These are phyloP conservation scores for Phytophthora parvispora DNA, from an alignment of 352 stramenopile genomes.

Conservation along the genomic window DNA sequence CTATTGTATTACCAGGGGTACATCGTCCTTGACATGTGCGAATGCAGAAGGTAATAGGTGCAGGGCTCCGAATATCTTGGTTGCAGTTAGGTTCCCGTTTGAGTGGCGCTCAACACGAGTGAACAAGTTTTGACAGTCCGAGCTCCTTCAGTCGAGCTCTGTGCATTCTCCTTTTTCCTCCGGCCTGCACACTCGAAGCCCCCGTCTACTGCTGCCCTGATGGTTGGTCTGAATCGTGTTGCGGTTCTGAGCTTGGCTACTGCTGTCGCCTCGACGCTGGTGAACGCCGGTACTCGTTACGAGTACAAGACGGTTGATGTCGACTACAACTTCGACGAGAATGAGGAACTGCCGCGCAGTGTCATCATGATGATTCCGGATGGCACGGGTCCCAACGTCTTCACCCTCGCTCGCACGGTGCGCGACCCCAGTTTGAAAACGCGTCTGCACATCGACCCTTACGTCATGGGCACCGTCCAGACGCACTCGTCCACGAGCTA, in stretches of 20 bases:
- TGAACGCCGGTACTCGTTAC: conserved; percentile 37
- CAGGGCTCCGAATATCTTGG: not conserved
- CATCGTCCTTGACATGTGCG: too few relatives aligned
- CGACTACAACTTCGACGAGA: conserved; percentile 69
- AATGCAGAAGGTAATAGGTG: too few relatives aligned
- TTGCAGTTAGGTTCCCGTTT: not conserved
- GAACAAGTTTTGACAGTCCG: not conserved
- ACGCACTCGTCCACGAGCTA: conserved; percentile 74
- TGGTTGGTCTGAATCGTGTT: conserved; percentile 46
- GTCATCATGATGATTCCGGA: conserved; percentile 85
- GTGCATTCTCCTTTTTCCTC: not conserved
- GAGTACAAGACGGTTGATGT: conserved; percentile 78
- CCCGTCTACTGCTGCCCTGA: conserved; percentile 1
- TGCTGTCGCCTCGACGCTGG: conserved; percentile 33
- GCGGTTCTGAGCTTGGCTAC: conserved; percentile 6
- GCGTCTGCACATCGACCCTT: conserved; percentile 67
- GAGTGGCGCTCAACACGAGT: not conserved
- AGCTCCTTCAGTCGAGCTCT: not conserved
- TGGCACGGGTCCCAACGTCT: conserved; percentile 73
- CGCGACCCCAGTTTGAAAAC: conserved; percentile 63
- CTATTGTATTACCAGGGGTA: too few relatives aligned
- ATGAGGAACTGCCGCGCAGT: conserved; percentile 48
- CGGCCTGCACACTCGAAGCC: not conserved
- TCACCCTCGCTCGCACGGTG: conserved; percentile 65
- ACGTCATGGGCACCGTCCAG: conserved; percentile 66